Evolutionary conservation across 176 grass and related monocot species (phyloP).

Genomic region (Lolium multiflorum): DNA sequence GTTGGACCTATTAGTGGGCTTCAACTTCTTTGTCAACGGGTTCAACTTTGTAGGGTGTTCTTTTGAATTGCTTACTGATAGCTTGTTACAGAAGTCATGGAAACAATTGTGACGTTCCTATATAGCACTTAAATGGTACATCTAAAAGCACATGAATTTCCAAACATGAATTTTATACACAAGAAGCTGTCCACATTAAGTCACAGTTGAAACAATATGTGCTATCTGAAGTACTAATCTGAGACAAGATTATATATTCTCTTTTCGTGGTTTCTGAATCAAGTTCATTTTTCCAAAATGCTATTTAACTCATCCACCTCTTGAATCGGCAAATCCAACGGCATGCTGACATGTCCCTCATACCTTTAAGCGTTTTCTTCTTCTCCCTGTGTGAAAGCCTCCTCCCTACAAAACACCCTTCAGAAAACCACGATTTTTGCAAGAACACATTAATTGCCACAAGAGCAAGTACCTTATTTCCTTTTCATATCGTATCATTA

Average conservation of each 20-base stretch:
- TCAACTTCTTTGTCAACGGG: too few relatives aligned
- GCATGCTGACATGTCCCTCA: too few relatives aligned
- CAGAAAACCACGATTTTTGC: conserved; percentile 18
- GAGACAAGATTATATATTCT: conserved; percentile 26
- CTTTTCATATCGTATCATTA: neutral
- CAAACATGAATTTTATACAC: conserved; percentile 29
- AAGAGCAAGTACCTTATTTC: neutral
- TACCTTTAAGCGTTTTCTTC: neutral
- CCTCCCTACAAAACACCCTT: neutral
- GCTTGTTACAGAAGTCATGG: too few relatives aligned
- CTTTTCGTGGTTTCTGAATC: conserved; percentile 14
- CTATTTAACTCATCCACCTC: conserved; percentile 14
- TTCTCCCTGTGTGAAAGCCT: neutral
- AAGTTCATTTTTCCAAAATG: conserved; percentile 13
- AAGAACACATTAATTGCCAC: neutral
- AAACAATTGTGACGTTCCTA: too few relatives aligned
- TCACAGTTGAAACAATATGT: conserved; percentile 8
- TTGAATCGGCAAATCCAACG: neutral
- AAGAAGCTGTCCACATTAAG: neutral
- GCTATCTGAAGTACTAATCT: neutral
- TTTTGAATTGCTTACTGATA: too few relatives aligned
- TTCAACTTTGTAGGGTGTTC: too few relatives aligned
- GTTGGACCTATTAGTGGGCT: too few relatives aligned
- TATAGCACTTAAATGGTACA: too few relatives aligned
- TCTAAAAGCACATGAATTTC: neutral